Base-by-base conservation (phyloP, 1,284 basidiomycete genomes). In the Ceratobasidium sp. region DNA sequence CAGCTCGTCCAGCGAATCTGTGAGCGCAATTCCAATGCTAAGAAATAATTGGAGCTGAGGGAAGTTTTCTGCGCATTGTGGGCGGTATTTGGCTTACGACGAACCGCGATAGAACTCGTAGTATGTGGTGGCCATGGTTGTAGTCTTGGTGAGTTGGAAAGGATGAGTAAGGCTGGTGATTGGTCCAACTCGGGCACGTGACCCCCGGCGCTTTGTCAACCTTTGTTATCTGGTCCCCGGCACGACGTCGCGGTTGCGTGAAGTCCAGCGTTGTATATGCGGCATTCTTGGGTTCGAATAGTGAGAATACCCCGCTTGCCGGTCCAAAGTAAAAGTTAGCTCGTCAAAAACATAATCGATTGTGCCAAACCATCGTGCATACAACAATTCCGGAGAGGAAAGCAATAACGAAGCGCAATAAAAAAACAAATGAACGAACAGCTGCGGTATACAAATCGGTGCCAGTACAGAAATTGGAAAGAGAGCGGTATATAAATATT, bases 1-100 rank as follows among this genome's bases (percentile, higher is more conserved):
- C 78, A 99, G 90, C 86, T 99, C 97, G 86, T 99, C 97, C 81
- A 99, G 90, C 79, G 97, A 96, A 87, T 99, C 97, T n/a, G 97
- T 98, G 76, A 99, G 89, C 62, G 97, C 96, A 88, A 97, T 95
- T 56, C 97, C 97, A 84, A 99, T 95, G 80, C 97, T 99, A 77
- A 17, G 70, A 22, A 11, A 29, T 25, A 37, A 29, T 32, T 40
- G 25, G 29, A 56, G 32, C 32, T 32, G 17, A 52, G 4, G 40
- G n/a, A 40, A 17, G 5, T 32, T 22, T 2, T 9, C n/a, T 29
- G 22, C 2, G 43, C 43, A 46, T 9, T 67, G 22, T 9, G 66
- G 64, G 62, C 46, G 43, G n/a, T 11, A 17, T 13, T 40, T 57
- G 44, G 90, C 92, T 82, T 87, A 94, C 92, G 92, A 94, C 69